A percentile compares a stretch with the other conserved stretches of the same genome.
Conservation (phyloP, 768 basidiomycete genomes). For the Tricholoma matsutake region DNA sequence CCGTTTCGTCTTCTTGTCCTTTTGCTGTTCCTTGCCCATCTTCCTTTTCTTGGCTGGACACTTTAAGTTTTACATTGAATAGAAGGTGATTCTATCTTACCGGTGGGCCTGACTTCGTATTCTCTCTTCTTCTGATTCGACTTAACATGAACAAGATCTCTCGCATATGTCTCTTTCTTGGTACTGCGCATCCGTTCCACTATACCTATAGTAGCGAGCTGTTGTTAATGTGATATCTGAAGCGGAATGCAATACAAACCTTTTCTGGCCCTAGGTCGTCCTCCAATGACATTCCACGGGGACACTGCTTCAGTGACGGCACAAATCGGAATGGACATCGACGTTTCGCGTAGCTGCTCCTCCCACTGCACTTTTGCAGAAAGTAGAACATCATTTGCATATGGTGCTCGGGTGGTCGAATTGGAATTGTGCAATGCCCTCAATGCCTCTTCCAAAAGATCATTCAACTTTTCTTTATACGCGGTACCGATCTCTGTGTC, state of each 20-base stretch:
- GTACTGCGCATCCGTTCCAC: background rate
- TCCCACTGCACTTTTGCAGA: background rate
- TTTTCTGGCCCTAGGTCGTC: background rate
- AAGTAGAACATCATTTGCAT: background rate
- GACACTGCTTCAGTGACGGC: background rate
- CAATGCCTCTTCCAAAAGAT: background rate
- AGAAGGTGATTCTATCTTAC: background rate
- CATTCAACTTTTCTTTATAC: background rate
- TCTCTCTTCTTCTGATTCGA: background rate
- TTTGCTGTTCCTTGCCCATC: background rate
- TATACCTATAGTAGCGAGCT: background rate
- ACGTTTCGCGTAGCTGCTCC: background rate
- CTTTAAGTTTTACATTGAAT: background rate
- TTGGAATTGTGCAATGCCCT: background rate
- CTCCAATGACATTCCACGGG: background rate
- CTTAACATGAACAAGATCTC: background rate
- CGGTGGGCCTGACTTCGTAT: background rate
- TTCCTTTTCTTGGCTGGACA: background rate
- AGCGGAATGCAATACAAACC: background rate
- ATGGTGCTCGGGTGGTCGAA: background rate
- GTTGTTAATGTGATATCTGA: background rate
- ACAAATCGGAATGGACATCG: background rate
- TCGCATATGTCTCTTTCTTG: background rate
- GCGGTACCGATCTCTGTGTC: background rate
- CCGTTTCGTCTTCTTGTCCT: background rate